These are phyloP conservation scores for Gossypium turneri DNA, from an alignment of 345 rosid genomes.

Conservation along the genomic window DNA sequence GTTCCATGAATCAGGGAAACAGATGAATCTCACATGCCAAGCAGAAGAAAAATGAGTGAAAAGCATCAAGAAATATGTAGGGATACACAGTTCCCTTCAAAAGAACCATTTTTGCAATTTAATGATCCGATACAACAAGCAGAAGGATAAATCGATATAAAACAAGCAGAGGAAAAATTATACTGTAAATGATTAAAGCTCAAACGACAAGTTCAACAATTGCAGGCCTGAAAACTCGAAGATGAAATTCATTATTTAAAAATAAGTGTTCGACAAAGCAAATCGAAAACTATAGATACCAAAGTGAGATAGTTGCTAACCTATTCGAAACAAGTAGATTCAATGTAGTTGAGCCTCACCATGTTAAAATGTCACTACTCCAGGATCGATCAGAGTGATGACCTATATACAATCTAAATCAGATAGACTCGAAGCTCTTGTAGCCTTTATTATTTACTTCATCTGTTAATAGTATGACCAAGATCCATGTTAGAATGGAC, in stretches of 20 bases:
- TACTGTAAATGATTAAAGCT: neutral
- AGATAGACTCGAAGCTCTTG: constrained; percentile 21
- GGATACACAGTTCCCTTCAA: neutral
- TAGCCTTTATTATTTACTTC: constrained; percentile 24
- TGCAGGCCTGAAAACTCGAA: constrained; percentile 12
- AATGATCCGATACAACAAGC: neutral
- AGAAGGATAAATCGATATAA: neutral
- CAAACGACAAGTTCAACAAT: neutral
- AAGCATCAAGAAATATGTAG: neutral
- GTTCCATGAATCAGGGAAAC: neutral
- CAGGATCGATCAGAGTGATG: constrained; percentile 17
- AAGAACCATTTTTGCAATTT: neutral
- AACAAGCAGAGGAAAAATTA: neutral
- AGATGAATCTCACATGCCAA: neutral
- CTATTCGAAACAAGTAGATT: constrained; percentile 20
- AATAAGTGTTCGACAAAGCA: constrained; percentile 18
- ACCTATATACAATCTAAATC: constrained; percentile 34
- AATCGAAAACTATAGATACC: constrained; percentile 16
- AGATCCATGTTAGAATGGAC: neutral
- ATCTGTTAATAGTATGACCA: constrained; percentile 11
- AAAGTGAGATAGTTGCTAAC: constrained; percentile 15
- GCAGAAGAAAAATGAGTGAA: neutral
- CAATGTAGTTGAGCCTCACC: constrained; percentile 13
- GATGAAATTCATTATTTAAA: constrained; percentile 20
- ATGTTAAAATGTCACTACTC: constrained; percentile 18